Base-by-base conservation (phyloP, 768 basidiomycete species). In the Rhizopogon rudus region DNA sequence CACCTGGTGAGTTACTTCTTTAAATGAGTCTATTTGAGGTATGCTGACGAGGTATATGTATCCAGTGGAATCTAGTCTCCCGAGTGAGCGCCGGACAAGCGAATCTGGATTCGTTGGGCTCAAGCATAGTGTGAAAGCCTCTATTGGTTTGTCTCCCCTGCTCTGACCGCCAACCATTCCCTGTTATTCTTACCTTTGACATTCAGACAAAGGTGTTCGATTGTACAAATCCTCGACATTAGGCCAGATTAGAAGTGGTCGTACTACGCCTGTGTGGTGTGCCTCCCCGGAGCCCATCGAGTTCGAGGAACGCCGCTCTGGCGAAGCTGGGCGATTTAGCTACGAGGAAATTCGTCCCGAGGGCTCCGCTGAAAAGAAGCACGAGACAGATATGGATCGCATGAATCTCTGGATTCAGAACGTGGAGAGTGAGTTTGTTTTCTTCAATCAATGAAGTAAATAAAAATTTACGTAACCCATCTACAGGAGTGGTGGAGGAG, bases 331-430 rank as follows among this genome's bases (percentile, higher is more conserved):
- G 31, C 61, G 68, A 29, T 70, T 70, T 43, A 70, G 68, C 35
- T 70, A 70, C 66, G 68, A 70, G 53, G 58, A 70, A 20, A 71
- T 71, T 17, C 64, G 68, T 5, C 66, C 68, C 4, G 54, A 55
- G 10, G 39, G 28, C 31, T 53, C 35, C 8, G 35, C 37, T 40
- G 51, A 35, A 12, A 51, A 28, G 20, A 68, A 70, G 45, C 61
- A 57, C 17, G 66, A 70, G 44, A 59, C 67, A 3, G 70, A 67
- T 13, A 58, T 73, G 3, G 88, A 93, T 60, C 76, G 90, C 51
- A 84, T 93, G 86, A 79, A 83, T 1, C 72, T 87, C 51, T 93
- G 91, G 91, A 87, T 91, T 71, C 81, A 81, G 60, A 89, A 83
- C 56, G 87, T 91, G 14, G 90, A 93, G 71, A 86, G 91, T 91